Base-by-base conservation (phyloP, 805 yeast species). In the Phaffomyces thermotolerans region DNA sequence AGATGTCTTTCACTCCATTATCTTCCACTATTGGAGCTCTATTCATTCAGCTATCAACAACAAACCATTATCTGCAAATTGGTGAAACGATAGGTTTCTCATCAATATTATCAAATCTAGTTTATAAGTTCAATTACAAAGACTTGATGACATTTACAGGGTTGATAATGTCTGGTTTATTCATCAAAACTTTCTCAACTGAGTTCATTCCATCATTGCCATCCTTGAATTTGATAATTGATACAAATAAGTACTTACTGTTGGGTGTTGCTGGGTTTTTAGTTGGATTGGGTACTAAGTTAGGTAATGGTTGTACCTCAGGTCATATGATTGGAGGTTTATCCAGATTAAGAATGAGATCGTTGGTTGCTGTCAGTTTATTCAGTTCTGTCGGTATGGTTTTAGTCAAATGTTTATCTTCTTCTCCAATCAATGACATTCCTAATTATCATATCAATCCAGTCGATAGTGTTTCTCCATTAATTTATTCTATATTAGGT, bases 301-400 rank as follows among this genome's bases (percentile, higher is more conserved):
- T 62, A 29, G 79, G 75, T 0, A 58, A 65, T 27, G 80, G 79
- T 3, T 75, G 80, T 44, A 75, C 79, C 2, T 73, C 78, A 0
- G 80, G 80, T 3, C 79, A 75, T 50, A 71, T 75, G 76, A 56
- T 75, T 6, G 60, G 64, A 17, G 80, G 80, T 0, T 41, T 75
- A n/a, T 68, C 77, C 9, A 59, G 79, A 38, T 50, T 71, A 5
- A 59, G 78, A 37, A 40, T 58, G 43, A 58, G 79, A 47, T 69
- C 76, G 15, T 41, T 74, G 13, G 66, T 66, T 7, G 78, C 80
- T 1, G 71, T 77, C 1, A 46, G 50, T 5, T 48, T 60, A 1
- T 75, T 75, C 45, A 47, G 62, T 3, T 7, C 54, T 2, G 48
- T 60, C 7, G 78, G 72, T 0, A 63, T 43, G 41, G 13, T 15